Percentiles rank a stretch among this genome's conserved stretches.
These are phyloP conservation scores for Phylloporus gajari DNA, from an alignment of 1,284 basidiomycete genomes.

Conservation along the genomic window DNA sequence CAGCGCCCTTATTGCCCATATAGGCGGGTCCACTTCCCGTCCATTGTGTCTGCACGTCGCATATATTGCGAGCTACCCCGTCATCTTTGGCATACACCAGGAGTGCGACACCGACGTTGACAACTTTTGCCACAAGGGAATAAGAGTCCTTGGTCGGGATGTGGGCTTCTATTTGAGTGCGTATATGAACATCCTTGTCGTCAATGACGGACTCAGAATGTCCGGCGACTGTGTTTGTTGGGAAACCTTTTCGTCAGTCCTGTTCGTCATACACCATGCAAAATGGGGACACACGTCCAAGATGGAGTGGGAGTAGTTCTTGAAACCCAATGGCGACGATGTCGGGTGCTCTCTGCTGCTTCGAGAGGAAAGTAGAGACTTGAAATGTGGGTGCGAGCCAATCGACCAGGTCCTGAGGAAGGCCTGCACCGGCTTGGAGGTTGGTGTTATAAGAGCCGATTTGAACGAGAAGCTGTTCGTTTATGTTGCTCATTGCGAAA, in stretches of 20 bases:
- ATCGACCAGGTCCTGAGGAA: constrained; percentile 85
- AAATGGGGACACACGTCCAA: constrained; percentile 68
- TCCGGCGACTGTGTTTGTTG: constrained; percentile 63
- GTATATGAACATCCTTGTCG: constrained; percentile 68
- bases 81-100: constrained; percentile 84
- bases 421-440: constrained; percentile 73
- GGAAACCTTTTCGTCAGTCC: constrained; percentile 18
- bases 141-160: constrained; percentile 75
- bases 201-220: constrained; percentile 71
- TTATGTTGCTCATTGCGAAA: constrained; percentile 27
- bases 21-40: constrained; percentile 78
- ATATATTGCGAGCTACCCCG: constrained; percentile 66
- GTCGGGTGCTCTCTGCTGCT: constrained; percentile 72
- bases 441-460: constrained; percentile 90
- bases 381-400: constrained; percentile 83
- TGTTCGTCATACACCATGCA: constrained; percentile 6
- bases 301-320: constrained; percentile 85
- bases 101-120: constrained; percentile 83
- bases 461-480: constrained; percentile 69
- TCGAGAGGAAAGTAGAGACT: constrained; percentile 76
- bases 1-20: constrained; percentile 97
- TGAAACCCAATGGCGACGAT: constrained; percentile 91
- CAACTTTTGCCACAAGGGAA: constrained; percentile 75
- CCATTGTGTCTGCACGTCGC: constrained; percentile 80
- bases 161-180: constrained; percentile 75